phyloP scores from a whole-genome alignment of 495 filamentous ascomycete genomes.

The Niebla homalea region DNA sequence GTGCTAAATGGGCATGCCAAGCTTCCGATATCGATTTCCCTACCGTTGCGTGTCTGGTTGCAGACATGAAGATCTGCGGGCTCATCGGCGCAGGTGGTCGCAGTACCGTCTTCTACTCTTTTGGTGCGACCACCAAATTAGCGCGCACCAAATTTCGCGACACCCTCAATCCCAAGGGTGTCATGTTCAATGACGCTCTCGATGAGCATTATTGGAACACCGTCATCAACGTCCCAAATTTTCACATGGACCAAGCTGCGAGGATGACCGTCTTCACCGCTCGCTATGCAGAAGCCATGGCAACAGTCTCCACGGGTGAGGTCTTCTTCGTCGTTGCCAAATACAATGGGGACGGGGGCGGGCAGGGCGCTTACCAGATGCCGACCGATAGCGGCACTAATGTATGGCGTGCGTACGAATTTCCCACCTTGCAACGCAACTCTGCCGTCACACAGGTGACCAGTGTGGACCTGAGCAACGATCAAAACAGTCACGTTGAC shows the following conservation, averaged over 20 bases:
- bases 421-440: not conserved
- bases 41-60: slow-evolving; percentile 1
- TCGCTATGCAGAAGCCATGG: not conserved
- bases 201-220: not conserved
- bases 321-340: not conserved
- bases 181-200: slow-evolving; percentile 3
- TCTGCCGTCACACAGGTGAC: not conserved
- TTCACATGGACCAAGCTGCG: not conserved
- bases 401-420: not conserved
- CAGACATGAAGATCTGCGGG: slow-evolving; percentile 1
- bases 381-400: not conserved
- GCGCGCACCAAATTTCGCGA: not conserved
- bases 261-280: not conserved
- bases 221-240: not conserved
- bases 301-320: not conserved
- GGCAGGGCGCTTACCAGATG: not conserved
- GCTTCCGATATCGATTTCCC: slow-evolving; percentile 1
- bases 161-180: not conserved
- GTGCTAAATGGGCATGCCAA: not conserved
- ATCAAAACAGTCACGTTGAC: not conserved
- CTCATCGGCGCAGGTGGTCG: not conserved
- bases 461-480: not conserved
- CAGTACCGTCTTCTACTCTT: slow-evolving; percentile 2
- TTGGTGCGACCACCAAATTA: not conserved
- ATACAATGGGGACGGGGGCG: not conserved